Base-by-base conservation (phyloP, 768 basidiomycete species). In the Russula vinacea region DNA sequence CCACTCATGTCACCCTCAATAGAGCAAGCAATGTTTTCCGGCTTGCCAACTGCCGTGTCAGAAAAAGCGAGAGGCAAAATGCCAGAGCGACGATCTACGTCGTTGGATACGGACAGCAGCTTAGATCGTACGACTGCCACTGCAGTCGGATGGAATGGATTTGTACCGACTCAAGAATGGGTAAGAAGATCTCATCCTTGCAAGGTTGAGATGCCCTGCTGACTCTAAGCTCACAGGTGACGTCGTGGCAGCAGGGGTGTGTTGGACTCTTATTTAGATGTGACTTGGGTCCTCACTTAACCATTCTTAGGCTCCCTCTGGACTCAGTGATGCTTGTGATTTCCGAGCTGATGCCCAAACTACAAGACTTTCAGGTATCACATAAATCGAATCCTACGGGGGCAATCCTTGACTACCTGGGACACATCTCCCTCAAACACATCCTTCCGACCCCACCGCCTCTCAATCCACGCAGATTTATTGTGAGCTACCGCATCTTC, bases 141-240 rank as follows among this genome's bases (percentile, higher is more conserved):
- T 19, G 87, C 85, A 14, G 83, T 95, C 19, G 94, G 94, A 33
- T 81, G 89, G 68, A 95, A 93, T 73, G 92, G 94, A 3, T 99
- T 98, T 75, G 80, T 95, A 9, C 94, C 97, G 13, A 97, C 94
- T 3, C 92, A 97, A 73, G 93, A 94, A 84, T 99, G 97, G 96
- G 94, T 93, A 67, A 60, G 81, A 71, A 40, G 1, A n/a, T 47
- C 62, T 26, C 60, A n/a, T 53, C 45, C 19, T 11, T 44, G 52
- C 61, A 10, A 47, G 44, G 51, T 37, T 39, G 26, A 49, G 39
- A 50, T 3, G 54, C 13, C 13, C 44, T n/a, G 22, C 57, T 66
- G 37, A 70, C 29, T 32, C 14, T n/a, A 45, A 37, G 66, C 45
- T 56, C 55, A 22, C 62, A 90, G 90, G 89, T 94, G 5, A 84